These are phyloP conservation scores for Misopates orontium DNA, from an alignment of 257 asterid species.

Conservation along the genomic window DNA sequence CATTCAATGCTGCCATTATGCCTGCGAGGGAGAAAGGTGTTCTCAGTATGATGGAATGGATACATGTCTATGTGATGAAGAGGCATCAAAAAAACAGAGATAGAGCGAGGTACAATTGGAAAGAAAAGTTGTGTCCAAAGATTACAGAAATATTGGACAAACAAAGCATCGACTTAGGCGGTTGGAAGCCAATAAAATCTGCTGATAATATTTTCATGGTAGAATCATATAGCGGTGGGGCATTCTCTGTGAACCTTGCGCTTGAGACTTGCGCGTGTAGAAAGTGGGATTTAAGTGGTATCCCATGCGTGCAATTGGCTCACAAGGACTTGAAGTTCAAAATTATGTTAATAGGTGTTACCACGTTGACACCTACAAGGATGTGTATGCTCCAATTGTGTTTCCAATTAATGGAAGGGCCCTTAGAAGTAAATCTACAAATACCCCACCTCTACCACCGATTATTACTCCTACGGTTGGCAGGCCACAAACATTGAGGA, in stretches of 20 bases:
- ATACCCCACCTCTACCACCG: too few relatives aligned
- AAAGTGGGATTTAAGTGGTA: neutral
- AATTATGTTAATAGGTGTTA: neutral
- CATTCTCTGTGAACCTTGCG: neutral
- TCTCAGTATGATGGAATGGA: neutral
- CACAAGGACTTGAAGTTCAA: too few relatives aligned
- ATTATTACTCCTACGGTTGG: too few relatives aligned
- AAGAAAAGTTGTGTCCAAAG: neutral
- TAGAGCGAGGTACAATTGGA: neutral
- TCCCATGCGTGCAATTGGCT: neutral
- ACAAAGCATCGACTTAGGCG: too few relatives aligned
- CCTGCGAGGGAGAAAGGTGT: neutral
- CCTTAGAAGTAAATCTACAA: too few relatives aligned
- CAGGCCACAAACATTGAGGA: too few relatives aligned
- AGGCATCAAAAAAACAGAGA: neutral
- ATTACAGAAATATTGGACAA: neutral
- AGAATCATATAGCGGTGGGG: neutral
- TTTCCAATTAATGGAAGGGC: too few relatives aligned
- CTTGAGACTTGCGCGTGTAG: neutral
- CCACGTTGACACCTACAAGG: too few relatives aligned
- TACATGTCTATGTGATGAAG: neutral
- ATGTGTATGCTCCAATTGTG: too few relatives aligned
- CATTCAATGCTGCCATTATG: neutral
- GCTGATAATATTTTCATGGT: neutral
- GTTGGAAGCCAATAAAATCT: neutral